A percentile compares a stretch with the other conserved stretches of the same genome.
Evolutionary conservation across 1,284 basidiomycete genomes (phyloP).

Genomic region (Pisolithus thermaeus): DNA sequence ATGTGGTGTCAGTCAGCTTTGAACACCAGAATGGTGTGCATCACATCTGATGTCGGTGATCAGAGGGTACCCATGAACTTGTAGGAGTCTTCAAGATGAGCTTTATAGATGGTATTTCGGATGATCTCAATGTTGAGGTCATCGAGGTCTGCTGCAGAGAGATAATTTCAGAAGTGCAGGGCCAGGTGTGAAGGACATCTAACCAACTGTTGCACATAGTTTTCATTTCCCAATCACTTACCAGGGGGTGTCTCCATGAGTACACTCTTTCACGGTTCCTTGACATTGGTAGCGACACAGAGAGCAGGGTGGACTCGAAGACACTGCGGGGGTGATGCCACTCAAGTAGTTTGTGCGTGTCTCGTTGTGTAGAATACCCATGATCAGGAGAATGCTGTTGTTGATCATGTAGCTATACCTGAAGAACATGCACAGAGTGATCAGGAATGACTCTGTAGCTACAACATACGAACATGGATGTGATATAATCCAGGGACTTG

Average conservation of each 20-base stretch:
- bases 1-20: conserved; percentile 79
- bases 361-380: conserved; percentile 94
- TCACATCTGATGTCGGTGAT: conserved; percentile 71
- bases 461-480: conserved; percentile 44
- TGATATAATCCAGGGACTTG: conserved; percentile 97
- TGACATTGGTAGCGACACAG: conserved; percentile 99
- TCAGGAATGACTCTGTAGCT: neutral
- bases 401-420: conserved; percentile 99
- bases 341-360: conserved; percentile 94
- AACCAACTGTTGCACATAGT: neutral
- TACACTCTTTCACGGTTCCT: conserved; percentile 95
- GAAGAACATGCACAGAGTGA: neutral
- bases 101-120: conserved; percentile 99
- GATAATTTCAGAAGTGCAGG: conserved; percentile 93
- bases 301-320: conserved; percentile 98
- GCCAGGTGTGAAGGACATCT: conserved; percentile 34
- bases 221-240: conserved; percentile 34
- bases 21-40: conserved; percentile 57
- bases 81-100: conserved; percentile 98
- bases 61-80: conserved; percentile 77
- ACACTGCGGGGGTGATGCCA: conserved; percentile 96
- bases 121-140: conserved; percentile 99
- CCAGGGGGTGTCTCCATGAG: conserved; percentile 96
- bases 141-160: conserved; percentile 69
- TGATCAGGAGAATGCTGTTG: conserved; percentile 96